Conservation (phyloP, 768 basidiomycete species). For the Lepiota brunneoincarnata region DNA sequence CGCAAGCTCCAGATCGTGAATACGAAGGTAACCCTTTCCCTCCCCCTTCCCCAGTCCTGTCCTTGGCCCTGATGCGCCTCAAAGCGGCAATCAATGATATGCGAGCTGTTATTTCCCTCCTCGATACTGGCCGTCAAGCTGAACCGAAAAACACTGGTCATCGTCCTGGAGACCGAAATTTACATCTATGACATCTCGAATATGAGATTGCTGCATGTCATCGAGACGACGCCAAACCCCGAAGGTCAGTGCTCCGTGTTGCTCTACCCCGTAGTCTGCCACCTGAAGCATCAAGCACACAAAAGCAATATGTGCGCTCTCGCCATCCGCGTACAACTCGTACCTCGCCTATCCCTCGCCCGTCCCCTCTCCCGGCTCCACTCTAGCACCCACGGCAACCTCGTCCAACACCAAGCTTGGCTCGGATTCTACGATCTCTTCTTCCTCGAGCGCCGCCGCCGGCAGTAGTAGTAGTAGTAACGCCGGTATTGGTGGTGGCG, state of each 20-base stretch:
- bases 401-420: background rate
- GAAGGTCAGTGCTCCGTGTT: constrained; percentile 56
- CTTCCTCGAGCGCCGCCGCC: constrained; percentile 25
- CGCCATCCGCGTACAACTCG: constrained; percentile 88
- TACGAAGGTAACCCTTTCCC: constrained; percentile 78
- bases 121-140: constrained; percentile 97
- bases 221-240: constrained; percentile 95
- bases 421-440: constrained; percentile 19
- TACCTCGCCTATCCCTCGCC: constrained; percentile 97
- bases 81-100: constrained; percentile 96
- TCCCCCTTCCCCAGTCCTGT: background rate
- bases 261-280: background rate
- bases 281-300: background rate
- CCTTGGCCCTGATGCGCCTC: constrained; percentile 8
- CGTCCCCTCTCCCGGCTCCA: constrained; percentile 76
- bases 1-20: constrained; percentile 97
- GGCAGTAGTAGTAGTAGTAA: too few species aligned
- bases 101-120: constrained; percentile 96
- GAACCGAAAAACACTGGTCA: constrained; percentile 94
- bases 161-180: constrained; percentile 95
- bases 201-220: constrained; percentile 95
- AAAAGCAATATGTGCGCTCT: constrained; percentile 47
- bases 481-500: too few species aligned
- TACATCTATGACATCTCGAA: constrained; percentile 99
- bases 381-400: constrained; percentile 33